Evolutionary conservation across 108 stramenopile species (phyloP).

Genomic region (Skeletonema menzelii): DNA sequence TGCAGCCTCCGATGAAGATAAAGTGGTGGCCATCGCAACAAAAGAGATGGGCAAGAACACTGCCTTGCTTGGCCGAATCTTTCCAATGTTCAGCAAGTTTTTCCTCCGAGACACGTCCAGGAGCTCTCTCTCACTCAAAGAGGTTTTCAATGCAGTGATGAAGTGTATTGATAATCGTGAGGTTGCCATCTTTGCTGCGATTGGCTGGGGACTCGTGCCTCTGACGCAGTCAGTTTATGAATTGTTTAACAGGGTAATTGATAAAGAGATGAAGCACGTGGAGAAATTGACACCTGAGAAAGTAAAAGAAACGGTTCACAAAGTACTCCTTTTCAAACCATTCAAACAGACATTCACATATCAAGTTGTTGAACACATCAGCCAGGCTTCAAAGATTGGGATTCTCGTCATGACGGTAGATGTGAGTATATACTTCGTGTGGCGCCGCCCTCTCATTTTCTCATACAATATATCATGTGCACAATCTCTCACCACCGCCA

Average conservation of each 20-base stretch:
- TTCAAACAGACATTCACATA: conserved; percentile 19
- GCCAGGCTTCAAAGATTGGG: conserved; percentile 33
- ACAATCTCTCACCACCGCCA: not conserved
- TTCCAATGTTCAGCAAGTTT: conserved; percentile 3
- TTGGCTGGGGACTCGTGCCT: conserved; percentile 41
- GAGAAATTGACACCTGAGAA: conserved; percentile 23
- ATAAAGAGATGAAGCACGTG: too few relatives aligned
- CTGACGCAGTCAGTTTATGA: conserved; percentile 12
- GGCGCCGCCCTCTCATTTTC: not conserved
- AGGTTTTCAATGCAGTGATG: conserved; percentile 14
- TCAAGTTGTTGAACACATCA: conserved; percentile 41
- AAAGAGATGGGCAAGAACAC: conserved; percentile 2
- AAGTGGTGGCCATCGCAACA: not conserved
- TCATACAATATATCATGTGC: not conserved
- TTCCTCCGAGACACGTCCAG: not conserved
- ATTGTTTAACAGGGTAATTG: too few relatives aligned
- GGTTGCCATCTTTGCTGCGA: conserved; percentile 18
- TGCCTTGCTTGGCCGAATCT: conserved; percentile 2
- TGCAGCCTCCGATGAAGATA: not conserved
- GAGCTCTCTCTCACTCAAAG: conserved; percentile 5
- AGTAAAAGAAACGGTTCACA: conserved; percentile 1
- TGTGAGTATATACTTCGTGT: not conserved
- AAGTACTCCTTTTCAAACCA: not conserved
- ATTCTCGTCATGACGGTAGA: conserved; percentile 24
- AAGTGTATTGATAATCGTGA: conserved; percentile 26